A percentile compares a stretch with the other conserved stretches of the same genome.
Evolutionary conservation across 2,329 filamentous ascomycete genomes (phyloP).

Genomic region (Tolypocladium ophioglossoides): DNA sequence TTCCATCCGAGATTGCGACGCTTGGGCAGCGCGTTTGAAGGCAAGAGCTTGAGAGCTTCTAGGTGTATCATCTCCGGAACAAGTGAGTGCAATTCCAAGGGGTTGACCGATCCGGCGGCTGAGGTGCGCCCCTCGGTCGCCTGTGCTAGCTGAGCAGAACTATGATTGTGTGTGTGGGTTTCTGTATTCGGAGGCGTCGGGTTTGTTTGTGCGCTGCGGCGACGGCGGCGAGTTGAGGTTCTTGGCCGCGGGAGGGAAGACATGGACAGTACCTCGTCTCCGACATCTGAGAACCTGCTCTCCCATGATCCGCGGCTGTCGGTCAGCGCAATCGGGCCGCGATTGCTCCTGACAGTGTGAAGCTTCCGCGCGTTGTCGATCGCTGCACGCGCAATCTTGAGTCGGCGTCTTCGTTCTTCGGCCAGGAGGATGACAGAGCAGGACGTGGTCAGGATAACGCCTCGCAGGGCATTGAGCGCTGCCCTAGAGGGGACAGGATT

Average conservation of each 20-base stretch:
- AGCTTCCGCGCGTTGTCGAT: conserved; percentile 43
- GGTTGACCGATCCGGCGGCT: background rate
- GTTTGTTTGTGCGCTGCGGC: conserved; percentile 7
- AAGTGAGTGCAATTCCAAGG: background rate
- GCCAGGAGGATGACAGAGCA: conserved; percentile 44
- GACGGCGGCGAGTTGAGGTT: conserved; percentile 17
- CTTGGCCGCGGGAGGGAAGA: conserved; percentile 8
- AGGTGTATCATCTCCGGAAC: conserved; percentile 2
- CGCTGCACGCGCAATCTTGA: conserved; percentile 37
- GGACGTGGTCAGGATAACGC: conserved; percentile 45
- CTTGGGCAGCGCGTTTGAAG: background rate
- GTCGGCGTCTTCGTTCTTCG: conserved; percentile 45
- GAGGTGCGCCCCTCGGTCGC: background rate
- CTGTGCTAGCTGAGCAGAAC: background rate
- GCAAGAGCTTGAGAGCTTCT: background rate
- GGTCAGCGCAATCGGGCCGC: conserved; percentile 16
- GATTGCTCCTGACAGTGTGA: conserved; percentile 25
- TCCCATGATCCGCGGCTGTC: conserved; percentile 13
- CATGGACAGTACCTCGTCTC: conserved; percentile 13
- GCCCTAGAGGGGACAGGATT: conserved; percentile 43
- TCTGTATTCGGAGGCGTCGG: background rate
- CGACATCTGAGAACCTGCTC: conserved; percentile 8
- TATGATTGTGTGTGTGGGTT: background rate
- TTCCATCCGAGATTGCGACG: background rate
- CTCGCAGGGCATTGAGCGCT: conserved; percentile 43